Conservation (phyloP, 352 stramenopile species). For the Phytopythium delawarense region DNA sequence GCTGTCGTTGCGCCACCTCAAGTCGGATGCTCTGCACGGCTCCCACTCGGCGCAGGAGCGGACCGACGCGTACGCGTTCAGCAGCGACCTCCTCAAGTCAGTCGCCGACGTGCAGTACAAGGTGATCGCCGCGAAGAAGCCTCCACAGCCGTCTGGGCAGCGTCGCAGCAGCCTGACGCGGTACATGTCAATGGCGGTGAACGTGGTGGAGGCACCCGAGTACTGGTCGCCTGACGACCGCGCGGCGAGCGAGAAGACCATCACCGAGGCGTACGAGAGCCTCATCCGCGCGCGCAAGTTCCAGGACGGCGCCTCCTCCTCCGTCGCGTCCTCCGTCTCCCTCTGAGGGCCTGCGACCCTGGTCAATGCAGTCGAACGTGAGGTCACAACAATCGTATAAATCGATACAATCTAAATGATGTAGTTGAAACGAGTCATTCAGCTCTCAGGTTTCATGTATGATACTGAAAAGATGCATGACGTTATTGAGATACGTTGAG, state of each 20-base stretch:
- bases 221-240: constrained; percentile 44
- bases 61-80: constrained; percentile 2
- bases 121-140: constrained; percentile 1
- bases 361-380: neutral
- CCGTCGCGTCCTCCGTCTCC: constrained; percentile 1
- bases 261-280: constrained; percentile 7
- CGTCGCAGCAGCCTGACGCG: neutral
- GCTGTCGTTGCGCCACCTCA: constrained; percentile 42
- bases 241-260: neutral
- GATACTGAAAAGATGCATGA: too few relatives aligned
- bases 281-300: constrained; percentile 7
- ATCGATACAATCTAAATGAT: too few relatives aligned
- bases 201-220: constrained; percentile 34
- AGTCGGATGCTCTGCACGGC: constrained; percentile 12
- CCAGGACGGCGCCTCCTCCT: neutral
- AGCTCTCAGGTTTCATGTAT: too few relatives aligned
- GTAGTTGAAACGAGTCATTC: too few relatives aligned
- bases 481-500: too few relatives aligned
- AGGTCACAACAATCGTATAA: too few relatives aligned
- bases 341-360: neutral
- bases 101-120: constrained; percentile 7
- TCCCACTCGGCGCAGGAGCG: constrained; percentile 10
- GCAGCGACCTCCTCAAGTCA: constrained; percentile 5
- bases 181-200: constrained; percentile 29
- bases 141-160: neutral